Base-by-base conservation (phyloP, 495 filamentous ascomycete species). In the Amphirosellinia nigrospora region DNA sequence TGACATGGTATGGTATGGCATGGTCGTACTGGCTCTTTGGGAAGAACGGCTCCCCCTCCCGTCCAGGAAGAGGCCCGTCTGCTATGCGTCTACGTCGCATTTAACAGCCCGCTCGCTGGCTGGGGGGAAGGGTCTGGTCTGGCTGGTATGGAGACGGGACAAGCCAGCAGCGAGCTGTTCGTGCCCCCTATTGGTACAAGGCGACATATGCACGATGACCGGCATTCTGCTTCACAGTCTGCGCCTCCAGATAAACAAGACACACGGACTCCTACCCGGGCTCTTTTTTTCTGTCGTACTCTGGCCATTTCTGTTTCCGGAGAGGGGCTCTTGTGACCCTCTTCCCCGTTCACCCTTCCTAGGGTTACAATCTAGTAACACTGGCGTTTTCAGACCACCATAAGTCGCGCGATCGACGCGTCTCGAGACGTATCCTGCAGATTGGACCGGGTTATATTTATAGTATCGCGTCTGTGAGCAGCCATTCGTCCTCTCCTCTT, bases 171-270 rank as follows among this genome's bases (percentile, higher is more conserved):
- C 55, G n/a, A 36, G 55, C 32, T 58, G 16, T 58, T 21, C 55
- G 32, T 36, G 30, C 61, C 66, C 66, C 66, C 56, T 69, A 69
- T 62, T 69, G 56, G 66, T 28, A 36, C 56, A 43, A 43, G 45
- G 13, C 55, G 45, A 62, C 67, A 52, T 60, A 70, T 70, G 68
- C 68, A 70, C 48, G 59, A 70, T 70, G 68, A 70, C 68, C 48
- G 60, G 52, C 68, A 56, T 70, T 34, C 56, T 63, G 68, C 68
- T 38, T 70, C 68, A 64, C 23, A 21, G 34, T 53, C 36, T 61
- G 55, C 55, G 45, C 56, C 66, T 21, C 41, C 32, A 61, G 67
- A 63, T 69, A 55, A 63, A 45, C 67, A 63, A 34, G 55, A 68
- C 55, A 36, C 43, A 66, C 50, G 23, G 64, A 45, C 55, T 46